phyloP scores from a whole-genome alignment of 1,284 basidiomycete species.

The Heterobasidion irregulare region DNA sequence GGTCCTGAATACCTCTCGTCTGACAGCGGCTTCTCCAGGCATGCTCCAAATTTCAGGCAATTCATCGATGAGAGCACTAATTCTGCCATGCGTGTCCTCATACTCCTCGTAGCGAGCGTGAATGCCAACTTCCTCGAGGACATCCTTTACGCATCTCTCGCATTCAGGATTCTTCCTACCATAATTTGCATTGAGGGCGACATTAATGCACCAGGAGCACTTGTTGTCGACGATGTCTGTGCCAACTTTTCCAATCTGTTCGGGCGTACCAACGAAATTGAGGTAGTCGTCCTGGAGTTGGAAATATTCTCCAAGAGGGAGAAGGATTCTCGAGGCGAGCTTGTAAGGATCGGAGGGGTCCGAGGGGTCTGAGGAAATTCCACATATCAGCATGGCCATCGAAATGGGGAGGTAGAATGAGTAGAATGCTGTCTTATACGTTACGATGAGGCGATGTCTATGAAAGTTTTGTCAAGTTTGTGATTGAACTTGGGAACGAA shows the following conservation, averaged over 20 bases:
- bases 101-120: slow-evolving; percentile 66
- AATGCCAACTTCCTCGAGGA: slow-evolving; percentile 72
- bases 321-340: slow-evolving; percentile 74
- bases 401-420: slow-evolving; percentile 99
- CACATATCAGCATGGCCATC: slow-evolving; percentile 79
- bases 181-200: slow-evolving; percentile 86
- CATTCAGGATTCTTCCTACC: slow-evolving; percentile 69
- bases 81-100: slow-evolving; percentile 65
- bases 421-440: slow-evolving; percentile 98
- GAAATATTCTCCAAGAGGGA: slow-evolving; percentile 97
- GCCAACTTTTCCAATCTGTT: slow-evolving; percentile 94
- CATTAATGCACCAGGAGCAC: slow-evolving; percentile 96
- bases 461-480: neutral
- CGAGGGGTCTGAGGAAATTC: slow-evolving; percentile 29
- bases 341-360: slow-evolving; percentile 46
- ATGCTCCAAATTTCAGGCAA: slow-evolving; percentile 47
- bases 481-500: neutral
- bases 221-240: slow-evolving; percentile 99
- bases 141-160: slow-evolving; percentile 66
- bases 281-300: slow-evolving; percentile 98
- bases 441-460: slow-evolving; percentile 89
- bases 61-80: slow-evolving; percentile 59
- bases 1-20: slow-evolving; percentile 73
- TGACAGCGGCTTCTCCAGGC: slow-evolving; percentile 44
- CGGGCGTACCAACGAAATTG: slow-evolving; percentile 86